Conservation (phyloP, 2,329 filamentous ascomycete species). For the Fusarium paranaense region DNA sequence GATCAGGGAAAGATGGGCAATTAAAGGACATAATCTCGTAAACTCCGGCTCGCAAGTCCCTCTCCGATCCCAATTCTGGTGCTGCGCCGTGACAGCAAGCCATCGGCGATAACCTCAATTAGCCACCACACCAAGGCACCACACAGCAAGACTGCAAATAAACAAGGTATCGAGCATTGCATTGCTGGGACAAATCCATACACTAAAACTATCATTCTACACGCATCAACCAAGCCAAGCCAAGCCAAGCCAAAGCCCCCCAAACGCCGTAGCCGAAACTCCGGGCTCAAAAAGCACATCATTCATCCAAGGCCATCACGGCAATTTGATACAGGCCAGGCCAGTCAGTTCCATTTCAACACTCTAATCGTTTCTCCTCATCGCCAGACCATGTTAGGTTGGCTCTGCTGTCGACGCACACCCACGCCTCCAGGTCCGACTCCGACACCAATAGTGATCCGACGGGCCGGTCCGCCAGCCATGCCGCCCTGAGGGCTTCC, state of each 20-base stretch:
- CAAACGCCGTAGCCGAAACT: conserved; percentile 40
- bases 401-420: conserved; percentile 48
- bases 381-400: conserved; percentile 45
- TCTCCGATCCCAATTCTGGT: not conserved
- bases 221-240: conserved; percentile 9
- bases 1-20: not conserved
- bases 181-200: conserved; percentile 10
- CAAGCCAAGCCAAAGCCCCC: conserved; percentile 12
- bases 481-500: conserved; percentile 41
- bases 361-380: conserved; percentile 31
- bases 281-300: conserved; percentile 41
- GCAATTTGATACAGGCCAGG: conserved; percentile 22
- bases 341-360: not conserved
- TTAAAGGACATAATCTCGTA: not conserved
- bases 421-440: conserved; percentile 34
- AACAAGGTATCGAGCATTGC: conserved; percentile 2
- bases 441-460: conserved; percentile 54
- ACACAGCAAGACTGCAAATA: not conserved
- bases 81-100: not conserved
- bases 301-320: conserved; percentile 36
- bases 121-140: not conserved
- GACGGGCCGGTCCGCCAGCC: conserved; percentile 45
- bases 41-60: not conserved
- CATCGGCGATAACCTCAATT: not conserved
- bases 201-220: conserved; percentile 37